These are phyloP conservation scores for Suillus subalutaceus DNA, from an alignment of 768 basidiomycete genomes.

Conservation along the genomic window DNA sequence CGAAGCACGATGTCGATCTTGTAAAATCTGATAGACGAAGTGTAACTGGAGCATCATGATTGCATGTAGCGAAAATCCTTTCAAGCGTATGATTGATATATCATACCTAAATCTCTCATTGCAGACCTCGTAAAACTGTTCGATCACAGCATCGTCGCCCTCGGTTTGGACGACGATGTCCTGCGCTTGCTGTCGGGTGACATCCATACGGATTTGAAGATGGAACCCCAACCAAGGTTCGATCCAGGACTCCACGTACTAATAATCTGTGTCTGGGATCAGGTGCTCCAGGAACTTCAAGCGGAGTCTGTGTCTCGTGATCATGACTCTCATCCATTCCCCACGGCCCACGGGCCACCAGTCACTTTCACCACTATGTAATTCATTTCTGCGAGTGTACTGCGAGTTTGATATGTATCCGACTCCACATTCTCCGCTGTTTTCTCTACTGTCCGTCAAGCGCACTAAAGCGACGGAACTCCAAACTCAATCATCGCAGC, in stretches of 20 bases:
- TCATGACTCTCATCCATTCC: too few relatives aligned
- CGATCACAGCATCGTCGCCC: constrained; percentile 15
- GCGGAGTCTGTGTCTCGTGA: not conserved
- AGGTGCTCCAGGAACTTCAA: not conserved
- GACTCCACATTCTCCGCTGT: not conserved
- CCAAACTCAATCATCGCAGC: too few relatives aligned
- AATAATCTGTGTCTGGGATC: too few relatives aligned
- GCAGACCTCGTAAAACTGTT: constrained; percentile 27
- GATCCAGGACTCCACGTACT: not conserved
- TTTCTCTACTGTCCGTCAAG: not conserved
- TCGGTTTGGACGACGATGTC: constrained; percentile 33
- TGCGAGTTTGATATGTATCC: not conserved
- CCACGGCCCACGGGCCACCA: too few relatives aligned
- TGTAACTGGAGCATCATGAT: constrained; percentile 28
- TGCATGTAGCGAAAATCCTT: not conserved
- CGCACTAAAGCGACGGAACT: not conserved
- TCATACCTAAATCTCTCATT: constrained; percentile 35
- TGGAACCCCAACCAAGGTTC: not conserved
- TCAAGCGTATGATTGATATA: not conserved
- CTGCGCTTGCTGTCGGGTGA: constrained; percentile 33
- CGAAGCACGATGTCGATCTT: constrained; percentile 28
- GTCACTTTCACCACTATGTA: too few relatives aligned
- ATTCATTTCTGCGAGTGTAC: too few relatives aligned
- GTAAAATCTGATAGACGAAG: constrained; percentile 28
- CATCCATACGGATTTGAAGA: constrained; percentile 8